Conservation (phyloP, 768 basidiomycete genomes). For the Phanerochaete carnosa region DNA sequence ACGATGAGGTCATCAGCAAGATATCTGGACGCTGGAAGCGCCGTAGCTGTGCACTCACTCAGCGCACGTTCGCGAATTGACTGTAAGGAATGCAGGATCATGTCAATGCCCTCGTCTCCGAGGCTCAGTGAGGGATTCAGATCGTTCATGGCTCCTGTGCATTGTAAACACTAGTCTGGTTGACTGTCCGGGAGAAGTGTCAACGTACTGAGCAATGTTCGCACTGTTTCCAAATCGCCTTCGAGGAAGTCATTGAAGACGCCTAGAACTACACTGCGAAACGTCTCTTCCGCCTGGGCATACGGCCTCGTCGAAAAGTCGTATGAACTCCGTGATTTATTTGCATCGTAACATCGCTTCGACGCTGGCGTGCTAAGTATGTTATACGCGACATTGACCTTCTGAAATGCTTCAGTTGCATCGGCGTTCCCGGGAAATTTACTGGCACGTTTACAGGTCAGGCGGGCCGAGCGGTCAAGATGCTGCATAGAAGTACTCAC, state of each 20-base stretch:
- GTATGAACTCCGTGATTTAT: slow-evolving; percentile 40
- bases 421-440: slow-evolving; percentile 77
- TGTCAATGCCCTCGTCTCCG: slow-evolving; percentile 75
- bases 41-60: slow-evolving; percentile 40
- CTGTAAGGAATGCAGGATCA: slow-evolving; percentile 67
- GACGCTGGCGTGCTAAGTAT: slow-evolving; percentile 73
- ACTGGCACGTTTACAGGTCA: slow-evolving; percentile 33
- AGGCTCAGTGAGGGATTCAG: slow-evolving; percentile 75
- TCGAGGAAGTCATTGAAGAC: slow-evolving; percentile 82
- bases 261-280: slow-evolving; percentile 67
- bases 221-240: slow-evolving; percentile 84
- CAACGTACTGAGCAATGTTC: slow-evolving; percentile 59
- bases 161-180: not conserved
- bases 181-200: slow-evolving; percentile 18
- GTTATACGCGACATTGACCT: slow-evolving; percentile 80
- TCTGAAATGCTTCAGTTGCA: slow-evolving; percentile 84
- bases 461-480: not conserved
- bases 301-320: slow-evolving; percentile 53
- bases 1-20: not conserved
- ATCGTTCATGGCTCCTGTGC: slow-evolving; percentile 69
- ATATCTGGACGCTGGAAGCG: slow-evolving; percentile 4
- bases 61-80: slow-evolving; percentile 72
- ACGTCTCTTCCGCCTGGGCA: slow-evolving; percentile 73
- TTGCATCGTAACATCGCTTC: slow-evolving; percentile 63
- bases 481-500: slow-evolving; percentile 40